Evolutionary conservation across 805 yeast species (phyloP).

Genomic region (Candida ulmi): DNA sequence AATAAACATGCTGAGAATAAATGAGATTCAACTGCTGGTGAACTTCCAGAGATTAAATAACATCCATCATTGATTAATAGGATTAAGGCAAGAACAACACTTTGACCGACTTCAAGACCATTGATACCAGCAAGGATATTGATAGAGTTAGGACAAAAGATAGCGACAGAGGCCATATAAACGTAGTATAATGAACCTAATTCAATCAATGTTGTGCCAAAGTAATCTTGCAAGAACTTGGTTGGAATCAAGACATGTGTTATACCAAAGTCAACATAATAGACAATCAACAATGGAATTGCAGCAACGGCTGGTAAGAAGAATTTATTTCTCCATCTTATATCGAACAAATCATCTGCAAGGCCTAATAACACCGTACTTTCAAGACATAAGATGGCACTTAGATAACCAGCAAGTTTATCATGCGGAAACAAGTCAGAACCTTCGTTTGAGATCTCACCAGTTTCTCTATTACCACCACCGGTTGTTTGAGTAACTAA

Average conservation of each 20-base stretch:
- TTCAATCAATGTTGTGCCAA: constrained; percentile 47
- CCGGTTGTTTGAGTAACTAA: constrained; percentile 55
- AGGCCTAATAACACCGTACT: constrained; percentile 82
- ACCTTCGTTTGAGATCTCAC: constrained; percentile 13
- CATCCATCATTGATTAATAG: constrained; percentile 72
- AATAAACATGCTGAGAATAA: constrained; percentile 72
- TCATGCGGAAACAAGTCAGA: constrained; percentile 61
- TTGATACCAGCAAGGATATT: constrained; percentile 95
- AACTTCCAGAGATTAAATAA: constrained; percentile 49
- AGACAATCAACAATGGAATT: constrained; percentile 84
- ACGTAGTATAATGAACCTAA: constrained; percentile 74
- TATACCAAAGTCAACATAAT: constrained; percentile 89
- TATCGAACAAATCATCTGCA: constrained; percentile 91
- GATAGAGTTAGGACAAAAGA: constrained; percentile 93
- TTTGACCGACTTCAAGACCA: constrained; percentile 95
- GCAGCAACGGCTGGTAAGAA: constrained; percentile 93
- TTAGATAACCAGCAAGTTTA: constrained; percentile 77
- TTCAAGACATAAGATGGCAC: constrained; percentile 79
- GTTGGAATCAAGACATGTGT: constrained; percentile 80
- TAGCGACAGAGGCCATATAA: constrained; percentile 88
- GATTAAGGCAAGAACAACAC: constrained; percentile 67
- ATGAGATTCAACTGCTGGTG: constrained; percentile 74
- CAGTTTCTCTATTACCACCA: constrained; percentile 49
- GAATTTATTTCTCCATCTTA: constrained; percentile 96
- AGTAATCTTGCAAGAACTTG: constrained; percentile 42